Evolutionary conservation across 768 basidiomycete species (phyloP), one percentile per base, ranked within the genome.

Genomic region (Saitozyma sp.): DNA sequence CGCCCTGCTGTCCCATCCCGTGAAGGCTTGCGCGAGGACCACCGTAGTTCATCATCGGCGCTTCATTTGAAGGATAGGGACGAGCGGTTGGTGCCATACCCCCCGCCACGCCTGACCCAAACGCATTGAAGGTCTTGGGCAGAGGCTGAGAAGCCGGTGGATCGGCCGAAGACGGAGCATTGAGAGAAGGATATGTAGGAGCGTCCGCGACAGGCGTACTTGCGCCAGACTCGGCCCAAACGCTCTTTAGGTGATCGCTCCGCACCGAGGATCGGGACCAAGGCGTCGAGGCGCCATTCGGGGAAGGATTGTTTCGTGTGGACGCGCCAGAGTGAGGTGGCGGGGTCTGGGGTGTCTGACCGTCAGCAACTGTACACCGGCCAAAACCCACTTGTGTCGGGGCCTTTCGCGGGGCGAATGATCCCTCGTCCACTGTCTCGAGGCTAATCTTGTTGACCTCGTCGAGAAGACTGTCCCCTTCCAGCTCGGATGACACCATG

Each of bases 361-460:
- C 29, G 14, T 67, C 17, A 53, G 63, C 42, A 41, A 43, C 38
- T 58, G 19, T 13, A 19, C 19, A 38, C 54, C 37, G 42, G 38
- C 19, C 38, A 8, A 39, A 29, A 29, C 29, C 39, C 52, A 40
- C 48, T 50, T 9, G 17, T 17, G 6, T 42, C 39, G 11, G 45
- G 2, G 45, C 45, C 45, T 50, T 65, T 54, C 54, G 59, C 64
- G 19, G 55, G 65, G 17, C 63, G 56, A 29, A 29, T 29, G 29
- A 29, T 19, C 70, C 64, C n/a, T 65, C 76, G 10, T 59, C 74
- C 8, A 74, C 59, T 14, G 68, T 67, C 50, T 76, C 74, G 59
- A 79, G 57, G 56, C 73, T 76, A 73, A 76, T 79, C 64, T 78
- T 77, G 57, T 77, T 76, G 9, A 79, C 74, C 57, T 79, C 78